phyloP scores from a whole-genome alignment of 1,284 basidiomycete genomes.

The Leccinum solheimii region DNA sequence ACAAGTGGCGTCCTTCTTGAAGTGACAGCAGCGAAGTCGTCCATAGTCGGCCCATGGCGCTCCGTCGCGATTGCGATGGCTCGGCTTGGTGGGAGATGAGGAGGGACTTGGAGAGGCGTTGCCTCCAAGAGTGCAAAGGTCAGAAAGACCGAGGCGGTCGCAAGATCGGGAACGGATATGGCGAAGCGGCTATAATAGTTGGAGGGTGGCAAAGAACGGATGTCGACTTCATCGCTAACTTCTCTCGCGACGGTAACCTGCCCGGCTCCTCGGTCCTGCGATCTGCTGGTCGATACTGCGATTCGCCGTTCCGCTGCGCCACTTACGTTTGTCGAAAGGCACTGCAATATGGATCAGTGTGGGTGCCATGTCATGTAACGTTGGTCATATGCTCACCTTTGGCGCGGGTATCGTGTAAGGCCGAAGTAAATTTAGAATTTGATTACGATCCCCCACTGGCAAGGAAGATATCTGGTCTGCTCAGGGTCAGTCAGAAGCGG shows the following conservation, averaged over 20 bases:
- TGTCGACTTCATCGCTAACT: conserved; percentile 13
- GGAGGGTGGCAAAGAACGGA: conserved; percentile 11
- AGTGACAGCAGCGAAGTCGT: conserved; percentile 44
- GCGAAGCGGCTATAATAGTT: conserved; percentile 26
- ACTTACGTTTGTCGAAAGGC: conserved; percentile 31
- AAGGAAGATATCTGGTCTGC: conserved; percentile 40
- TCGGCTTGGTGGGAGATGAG: conserved; percentile 50
- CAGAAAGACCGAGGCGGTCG: conserved; percentile 48
- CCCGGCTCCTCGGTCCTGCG: conserved; percentile 24
- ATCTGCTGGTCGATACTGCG: conserved; percentile 25
- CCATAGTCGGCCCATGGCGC: conserved; percentile 49
- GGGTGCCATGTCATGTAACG: conserved; percentile 3
- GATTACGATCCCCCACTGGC: conserved; percentile 34
- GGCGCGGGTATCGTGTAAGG: conserved; percentile 34
- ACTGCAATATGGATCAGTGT: conserved; percentile 27
- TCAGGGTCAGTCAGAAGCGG: conserved; percentile 25
- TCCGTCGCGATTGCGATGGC: conserved; percentile 42
- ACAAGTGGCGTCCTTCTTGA: conserved; percentile 43
- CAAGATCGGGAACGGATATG: conserved; percentile 38
- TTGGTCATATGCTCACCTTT: conserved; percentile 31
- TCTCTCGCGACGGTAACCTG: conserved; percentile 6
- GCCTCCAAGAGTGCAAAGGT: conserved; percentile 51
- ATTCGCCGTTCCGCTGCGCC: conserved; percentile 19
- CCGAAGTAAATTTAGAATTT: conserved; percentile 40
- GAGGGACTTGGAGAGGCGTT: conserved; percentile 42